phyloP scores from a whole-genome alignment of 2,329 filamentous ascomycete genomes.

The Alternaria sp. region DNA sequence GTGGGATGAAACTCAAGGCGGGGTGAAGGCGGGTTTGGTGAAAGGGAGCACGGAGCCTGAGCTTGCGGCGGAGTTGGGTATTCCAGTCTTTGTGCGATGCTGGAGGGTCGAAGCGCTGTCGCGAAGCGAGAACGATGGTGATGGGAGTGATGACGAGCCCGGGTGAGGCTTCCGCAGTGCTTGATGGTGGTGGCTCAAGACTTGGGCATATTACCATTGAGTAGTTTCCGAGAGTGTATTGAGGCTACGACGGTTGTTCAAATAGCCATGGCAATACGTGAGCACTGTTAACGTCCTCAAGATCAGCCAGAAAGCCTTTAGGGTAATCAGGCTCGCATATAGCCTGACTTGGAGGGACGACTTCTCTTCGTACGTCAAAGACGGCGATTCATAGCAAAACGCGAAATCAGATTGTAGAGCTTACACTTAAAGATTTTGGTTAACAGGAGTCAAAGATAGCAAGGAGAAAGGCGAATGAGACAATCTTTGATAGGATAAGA shows the following conservation, averaged over 20 bases:
- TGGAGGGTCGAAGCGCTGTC: not conserved
- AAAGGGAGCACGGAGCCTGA: not conserved
- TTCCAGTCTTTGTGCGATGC: not conserved
- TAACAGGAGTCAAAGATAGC: not conserved
- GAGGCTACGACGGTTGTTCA: not conserved
- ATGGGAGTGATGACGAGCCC: not conserved
- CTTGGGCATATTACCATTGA: not conserved
- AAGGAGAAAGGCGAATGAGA: not conserved
- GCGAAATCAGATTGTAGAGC: not conserved
- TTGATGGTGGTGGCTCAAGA: not conserved
- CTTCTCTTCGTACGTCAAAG: not conserved
- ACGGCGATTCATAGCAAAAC: no score
- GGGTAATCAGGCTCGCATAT: not conserved
- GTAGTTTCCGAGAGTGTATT: not conserved
- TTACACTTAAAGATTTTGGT: not conserved
- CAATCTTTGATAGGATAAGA: not conserved
- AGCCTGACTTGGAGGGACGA: not conserved
- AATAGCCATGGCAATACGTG: not conserved
- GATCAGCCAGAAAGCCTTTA: not conserved
- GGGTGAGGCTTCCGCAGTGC: not conserved
- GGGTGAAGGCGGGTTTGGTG: not conserved
- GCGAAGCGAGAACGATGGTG: conserved; percentile 1
- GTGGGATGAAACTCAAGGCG: not conserved
- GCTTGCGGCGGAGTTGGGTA: not conserved
- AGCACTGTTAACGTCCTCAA: not conserved